Conservation (phyloP, 306 rosid species). For the Dryas octopetala region DNA sequence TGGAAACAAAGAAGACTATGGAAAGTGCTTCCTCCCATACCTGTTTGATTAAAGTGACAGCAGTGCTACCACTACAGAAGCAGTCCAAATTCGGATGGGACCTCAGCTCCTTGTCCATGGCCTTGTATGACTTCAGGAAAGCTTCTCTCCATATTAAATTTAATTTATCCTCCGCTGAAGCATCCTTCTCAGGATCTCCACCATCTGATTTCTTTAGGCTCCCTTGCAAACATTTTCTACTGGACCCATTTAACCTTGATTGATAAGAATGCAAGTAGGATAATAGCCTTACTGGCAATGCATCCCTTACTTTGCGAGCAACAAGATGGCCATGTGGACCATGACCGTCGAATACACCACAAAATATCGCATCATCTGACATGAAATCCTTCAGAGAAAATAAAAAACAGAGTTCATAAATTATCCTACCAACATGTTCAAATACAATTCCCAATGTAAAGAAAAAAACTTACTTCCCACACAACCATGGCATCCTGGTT, state of each 20-base stretch:
- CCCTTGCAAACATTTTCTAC: slow-evolving; percentile 55
- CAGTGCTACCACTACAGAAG: slow-evolving; percentile 96
- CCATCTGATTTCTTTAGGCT: slow-evolving; percentile 43
- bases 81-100: slow-evolving; percentile 90
- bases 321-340: slow-evolving; percentile 97
- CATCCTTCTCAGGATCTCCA: slow-evolving; percentile 61
- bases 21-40: slow-evolving; percentile 36
- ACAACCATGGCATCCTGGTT: slow-evolving; percentile 99
- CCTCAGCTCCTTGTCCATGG: slow-evolving; percentile 93
- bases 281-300: slow-evolving; percentile 69
- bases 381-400: slow-evolving; percentile 66
- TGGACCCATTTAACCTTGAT: slow-evolving; percentile 50
- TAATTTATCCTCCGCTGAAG: slow-evolving; percentile 50
- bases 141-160: slow-evolving; percentile 82
- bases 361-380: slow-evolving; percentile 76
- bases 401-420: neutral
- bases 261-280: slow-evolving; percentile 63
- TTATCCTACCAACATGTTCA: slow-evolving; percentile 19
- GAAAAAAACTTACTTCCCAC: slow-evolving; percentile 80
- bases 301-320: slow-evolving; percentile 86
- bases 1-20: slow-evolving; percentile 15
- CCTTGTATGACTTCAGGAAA: slow-evolving; percentile 78
- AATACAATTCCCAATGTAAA: neutral
- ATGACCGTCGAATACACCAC: slow-evolving; percentile 96
- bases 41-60: slow-evolving; percentile 86